These are phyloP conservation scores for Gomphus sp. DNA, from an alignment of 1,284 basidiomycete genomes.

Conservation along the genomic window DNA sequence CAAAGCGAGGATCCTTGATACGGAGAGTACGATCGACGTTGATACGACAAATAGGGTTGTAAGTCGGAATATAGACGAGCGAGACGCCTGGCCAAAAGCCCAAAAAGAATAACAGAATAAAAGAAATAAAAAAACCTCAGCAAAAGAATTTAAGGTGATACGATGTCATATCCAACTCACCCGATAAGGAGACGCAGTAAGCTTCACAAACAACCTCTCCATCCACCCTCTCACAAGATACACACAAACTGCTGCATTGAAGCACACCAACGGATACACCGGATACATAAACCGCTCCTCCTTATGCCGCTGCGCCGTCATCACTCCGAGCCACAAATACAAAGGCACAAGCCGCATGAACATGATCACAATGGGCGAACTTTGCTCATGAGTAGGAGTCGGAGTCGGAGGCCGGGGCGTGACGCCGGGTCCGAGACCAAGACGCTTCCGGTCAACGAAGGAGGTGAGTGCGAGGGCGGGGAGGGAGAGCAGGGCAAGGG, in stretches of 20 bases:
- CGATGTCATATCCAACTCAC: slow-evolving; percentile 44
- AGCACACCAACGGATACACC: slow-evolving; percentile 83
- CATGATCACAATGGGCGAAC: slow-evolving; percentile 72
- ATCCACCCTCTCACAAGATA: slow-evolving; percentile 82
- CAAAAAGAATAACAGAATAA: no score
- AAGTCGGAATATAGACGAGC: slow-evolving; percentile 64
- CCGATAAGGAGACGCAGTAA: slow-evolving; percentile 77
- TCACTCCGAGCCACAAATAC: slow-evolving; percentile 82
- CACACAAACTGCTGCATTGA: slow-evolving; percentile 86
- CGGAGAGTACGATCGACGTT: slow-evolving; percentile 58
- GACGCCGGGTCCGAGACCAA: no score
- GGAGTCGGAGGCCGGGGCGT: no score
- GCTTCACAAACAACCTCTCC: slow-evolving; percentile 63
- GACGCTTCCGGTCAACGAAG: slow-evolving; percentile 65
- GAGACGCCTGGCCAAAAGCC: slow-evolving; percentile 78
- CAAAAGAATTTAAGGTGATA: not conserved
- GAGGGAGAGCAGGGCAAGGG: slow-evolving; percentile 72
- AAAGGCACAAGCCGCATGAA: slow-evolving; percentile 72
- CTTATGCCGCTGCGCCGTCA: slow-evolving; percentile 85
- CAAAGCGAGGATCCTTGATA: slow-evolving; percentile 73
- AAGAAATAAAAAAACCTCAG: slow-evolving; percentile 4
- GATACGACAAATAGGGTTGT: slow-evolving; percentile 67
- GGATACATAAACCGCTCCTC: slow-evolving; percentile 99
- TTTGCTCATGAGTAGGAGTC: slow-evolving; percentile 46
- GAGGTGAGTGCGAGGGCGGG: slow-evolving; percentile 78